Evolutionary conservation across 345 rosid species (phyloP), one percentile per base, ranked within the genome.

Genomic region (Eucalyptus lansdowneana): DNA sequence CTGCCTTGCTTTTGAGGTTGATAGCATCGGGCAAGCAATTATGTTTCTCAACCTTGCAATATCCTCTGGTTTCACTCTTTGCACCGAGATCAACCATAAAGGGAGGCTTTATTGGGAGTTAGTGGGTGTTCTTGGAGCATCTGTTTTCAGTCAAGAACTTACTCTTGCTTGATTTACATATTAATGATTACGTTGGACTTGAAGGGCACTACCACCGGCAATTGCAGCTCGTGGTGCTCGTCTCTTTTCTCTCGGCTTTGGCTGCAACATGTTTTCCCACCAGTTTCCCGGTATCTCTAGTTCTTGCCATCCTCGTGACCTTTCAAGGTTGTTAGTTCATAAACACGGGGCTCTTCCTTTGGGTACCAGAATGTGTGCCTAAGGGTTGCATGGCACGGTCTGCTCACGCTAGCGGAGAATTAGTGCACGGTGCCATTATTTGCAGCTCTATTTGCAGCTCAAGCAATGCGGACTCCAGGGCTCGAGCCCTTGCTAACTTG

Each of bases 131-230:
- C 95, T 97, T 44, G 94, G 93, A n/a, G 89, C 97, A 29, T 95
- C 95, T 5, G 94, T 96, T 42, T 95, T 94, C 12, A 91, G 96
- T 47, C 99, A 97, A 91, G 96, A 96, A 90, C 94, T 97, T 86
- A 94, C 94, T 4, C 94, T 94, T 97, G 42, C 95, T 96, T 88
- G 97, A 94, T 91, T 97, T 96, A 91, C 99, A 96, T 93, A 94
- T 96, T 8, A 93, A 95, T 88, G 97, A 96, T 85, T 98, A 95
- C 54, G 94, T 89, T 86, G 99, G 98, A 58, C 95, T 96, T 27
- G 97, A 96, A 93, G 98, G 99, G 83, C 98, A 94, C 88, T 96
- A 95, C 91, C 98, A 95, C 88, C 96, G 94, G 95, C 97, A 96
- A 76, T 90, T 97, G 90, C 99, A 96, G 92, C 93, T 97, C 58